phyloP scores from a whole-genome alignment of 306 rosid genomes.

The Inga leiocalycina region DNA sequence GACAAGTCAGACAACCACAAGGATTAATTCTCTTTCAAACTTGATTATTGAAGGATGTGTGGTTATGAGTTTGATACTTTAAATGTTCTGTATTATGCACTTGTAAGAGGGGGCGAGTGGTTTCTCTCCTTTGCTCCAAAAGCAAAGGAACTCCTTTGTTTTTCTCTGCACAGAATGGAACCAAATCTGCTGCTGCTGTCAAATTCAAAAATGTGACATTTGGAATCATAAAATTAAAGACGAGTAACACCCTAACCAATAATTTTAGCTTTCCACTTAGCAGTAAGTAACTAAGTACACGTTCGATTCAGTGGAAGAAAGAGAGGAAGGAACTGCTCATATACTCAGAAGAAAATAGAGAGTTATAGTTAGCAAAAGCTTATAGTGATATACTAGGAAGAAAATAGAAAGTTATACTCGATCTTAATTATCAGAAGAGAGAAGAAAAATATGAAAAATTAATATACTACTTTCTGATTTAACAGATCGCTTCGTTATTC shows the following conservation, averaged over 20 bases:
- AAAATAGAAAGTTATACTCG: background rate
- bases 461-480: too few species aligned
- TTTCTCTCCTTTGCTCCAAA: too few species aligned
- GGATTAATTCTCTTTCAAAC: too few species aligned
- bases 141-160: too few species aligned
- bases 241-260: background rate
- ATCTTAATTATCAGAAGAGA: too few species aligned
- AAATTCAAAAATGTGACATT: background rate
- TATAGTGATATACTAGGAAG: background rate
- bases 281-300: background rate
- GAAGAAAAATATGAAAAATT: too few species aligned
- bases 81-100: background rate
- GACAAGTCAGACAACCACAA: too few species aligned
- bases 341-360: background rate
- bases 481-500: too few species aligned
- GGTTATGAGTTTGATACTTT: background rate
- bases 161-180: background rate
- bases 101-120: background rate
- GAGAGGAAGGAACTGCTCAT: background rate
- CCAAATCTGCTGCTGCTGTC: background rate
- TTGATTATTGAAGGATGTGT: background rate
- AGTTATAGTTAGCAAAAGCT: background rate
- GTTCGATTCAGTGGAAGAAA: background rate
- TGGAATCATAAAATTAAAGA: background rate
- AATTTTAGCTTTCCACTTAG: background rate